A percentile compares a stretch with the other conserved stretches of the same genome.
phyloP scores from a whole-genome alignment of 2,329 filamentous ascomycete genomes.

The Xylariaceae sp. region DNA sequence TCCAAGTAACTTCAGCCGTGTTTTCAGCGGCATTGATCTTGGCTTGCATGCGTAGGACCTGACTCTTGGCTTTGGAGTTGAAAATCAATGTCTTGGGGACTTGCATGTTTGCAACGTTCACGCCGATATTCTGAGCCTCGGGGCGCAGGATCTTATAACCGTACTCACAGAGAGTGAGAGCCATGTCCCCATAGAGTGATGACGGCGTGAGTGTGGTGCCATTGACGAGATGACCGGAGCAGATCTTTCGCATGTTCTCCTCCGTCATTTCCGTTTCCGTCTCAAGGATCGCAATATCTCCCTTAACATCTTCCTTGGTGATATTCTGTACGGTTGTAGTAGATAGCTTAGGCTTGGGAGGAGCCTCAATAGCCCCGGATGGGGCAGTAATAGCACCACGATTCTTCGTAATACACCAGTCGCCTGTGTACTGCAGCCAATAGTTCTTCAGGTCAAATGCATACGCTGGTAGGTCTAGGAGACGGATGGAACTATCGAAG shows the following conservation, averaged over 20 bases:
- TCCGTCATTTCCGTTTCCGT: constrained; percentile 64
- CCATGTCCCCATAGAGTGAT: constrained; percentile 47
- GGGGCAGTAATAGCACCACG: constrained; percentile 49
- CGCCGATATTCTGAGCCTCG: constrained; percentile 50
- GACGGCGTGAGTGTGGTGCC: constrained; percentile 63
- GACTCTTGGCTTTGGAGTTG: constrained; percentile 42
- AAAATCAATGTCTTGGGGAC: constrained; percentile 67
- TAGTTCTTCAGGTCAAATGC: constrained; percentile 68
- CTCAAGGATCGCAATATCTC: constrained; percentile 55
- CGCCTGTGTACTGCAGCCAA: constrained; percentile 60
- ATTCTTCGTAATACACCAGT: constrained; percentile 64
- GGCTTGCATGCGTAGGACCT: constrained; percentile 58
- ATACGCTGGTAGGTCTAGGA: constrained; percentile 65
- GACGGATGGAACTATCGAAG: constrained; percentile 53
- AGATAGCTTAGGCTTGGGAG: constrained; percentile 51
- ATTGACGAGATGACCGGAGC: constrained; percentile 65
- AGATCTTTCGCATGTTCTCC: constrained; percentile 57
- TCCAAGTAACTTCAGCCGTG: constrained; percentile 53
- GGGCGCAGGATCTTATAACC: constrained; percentile 61
- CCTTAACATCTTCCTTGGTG: constrained; percentile 58
- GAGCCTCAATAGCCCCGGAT: constrained; percentile 29
- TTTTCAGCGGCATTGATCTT: constrained; percentile 55
- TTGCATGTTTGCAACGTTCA: constrained; percentile 64
- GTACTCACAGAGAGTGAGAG: constrained; percentile 59
- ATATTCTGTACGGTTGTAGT: constrained; percentile 64